Evolutionary conservation across 73 alveolate species (phyloP).

Genomic region (Paramecium octaurelia): DNA sequence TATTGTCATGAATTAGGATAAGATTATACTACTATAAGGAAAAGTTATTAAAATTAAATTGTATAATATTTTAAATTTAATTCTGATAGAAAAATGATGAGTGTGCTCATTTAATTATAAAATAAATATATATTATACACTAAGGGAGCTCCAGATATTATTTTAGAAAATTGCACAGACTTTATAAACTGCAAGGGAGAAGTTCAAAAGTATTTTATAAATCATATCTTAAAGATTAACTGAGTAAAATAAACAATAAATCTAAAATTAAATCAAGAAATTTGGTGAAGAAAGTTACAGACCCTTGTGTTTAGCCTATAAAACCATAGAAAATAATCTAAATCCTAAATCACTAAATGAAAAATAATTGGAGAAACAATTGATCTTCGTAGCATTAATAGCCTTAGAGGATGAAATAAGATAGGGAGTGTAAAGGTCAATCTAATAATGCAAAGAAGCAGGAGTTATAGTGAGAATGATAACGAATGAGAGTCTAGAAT

Average conservation of each 20-base stretch:
- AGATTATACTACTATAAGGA: background rate
- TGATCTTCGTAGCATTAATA: slow-evolving; percentile 70
- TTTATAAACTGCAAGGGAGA: slow-evolving; percentile 73
- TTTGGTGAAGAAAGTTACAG: slow-evolving; percentile 76
- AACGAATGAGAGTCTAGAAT: slow-evolving; percentile 89
- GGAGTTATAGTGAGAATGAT: slow-evolving; percentile 93
- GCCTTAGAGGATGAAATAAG: slow-evolving; percentile 91
- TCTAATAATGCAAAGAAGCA: slow-evolving; percentile 76
- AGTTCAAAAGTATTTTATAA: background rate
- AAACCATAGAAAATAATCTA: slow-evolving; percentile 65
- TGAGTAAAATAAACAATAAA: slow-evolving; percentile 35
- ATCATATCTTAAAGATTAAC: slow-evolving; percentile 29
- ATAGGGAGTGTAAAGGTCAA: slow-evolving; percentile 83
- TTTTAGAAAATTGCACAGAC: slow-evolving; percentile 67
- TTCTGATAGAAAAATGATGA: slow-evolving; percentile 91
- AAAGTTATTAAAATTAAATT: slow-evolving; percentile 43
- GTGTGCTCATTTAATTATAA: slow-evolving; percentile 64
- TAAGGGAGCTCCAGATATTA: slow-evolving; percentile 92
- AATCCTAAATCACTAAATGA: slow-evolving; percentile 43
- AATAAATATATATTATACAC: slow-evolving; percentile 51
- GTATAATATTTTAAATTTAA: slow-evolving; percentile 74
- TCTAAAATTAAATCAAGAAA: slow-evolving; percentile 65
- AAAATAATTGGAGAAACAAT: slow-evolving; percentile 68
- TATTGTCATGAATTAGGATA: slow-evolving; percentile 48
- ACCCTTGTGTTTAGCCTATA: slow-evolving; percentile 78